Percentiles rank a stretch among this genome's conserved stretches.
Evolutionary conservation across 768 basidiomycete genomes (phyloP).

Genomic region (Amanita muscaria): DNA sequence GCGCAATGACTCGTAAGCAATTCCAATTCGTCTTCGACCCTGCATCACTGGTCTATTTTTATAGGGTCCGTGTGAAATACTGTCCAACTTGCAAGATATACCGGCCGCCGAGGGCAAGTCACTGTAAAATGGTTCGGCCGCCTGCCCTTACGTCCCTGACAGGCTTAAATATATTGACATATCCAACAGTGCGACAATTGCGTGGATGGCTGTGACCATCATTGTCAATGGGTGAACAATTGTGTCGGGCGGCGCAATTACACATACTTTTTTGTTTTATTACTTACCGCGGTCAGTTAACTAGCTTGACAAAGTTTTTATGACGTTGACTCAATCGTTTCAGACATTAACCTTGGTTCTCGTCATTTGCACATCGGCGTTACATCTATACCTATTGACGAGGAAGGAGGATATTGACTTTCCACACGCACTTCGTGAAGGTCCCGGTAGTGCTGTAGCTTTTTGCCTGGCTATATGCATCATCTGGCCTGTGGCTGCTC

Average conservation of each 20-base stretch:
- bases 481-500: slow-evolving; percentile 75
- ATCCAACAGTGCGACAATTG: slow-evolving; percentile 83
- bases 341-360: slow-evolving; percentile 73
- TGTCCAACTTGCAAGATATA: slow-evolving; percentile 91
- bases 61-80: slow-evolving; percentile 84
- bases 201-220: slow-evolving; percentile 91
- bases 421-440: slow-evolving; percentile 40
- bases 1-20: slow-evolving; percentile 60
- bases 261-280: slow-evolving; percentile 80
- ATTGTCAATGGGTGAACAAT: slow-evolving; percentile 89
- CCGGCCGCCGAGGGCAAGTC: slow-evolving; percentile 88
- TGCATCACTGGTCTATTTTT: slow-evolving; percentile 4
- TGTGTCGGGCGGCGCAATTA: slow-evolving; percentile 95
- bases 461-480: slow-evolving; percentile 66
- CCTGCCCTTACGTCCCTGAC: slow-evolving; percentile 1
- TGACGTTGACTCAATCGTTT: background rate
- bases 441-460: slow-evolving; percentile 72
- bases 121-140: slow-evolving; percentile 79
- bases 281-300: slow-evolving; percentile 63
- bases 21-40: slow-evolving; percentile 10
- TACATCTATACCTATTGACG: slow-evolving; percentile 71
- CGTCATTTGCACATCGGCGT: slow-evolving; percentile 72
- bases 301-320: slow-evolving; percentile 2
- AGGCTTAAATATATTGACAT: background rate
- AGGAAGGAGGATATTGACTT: slow-evolving; percentile 35